Evolutionary conservation across 352 stramenopile genomes (phyloP).

Genomic region (Globisporangium perplexum): DNA sequence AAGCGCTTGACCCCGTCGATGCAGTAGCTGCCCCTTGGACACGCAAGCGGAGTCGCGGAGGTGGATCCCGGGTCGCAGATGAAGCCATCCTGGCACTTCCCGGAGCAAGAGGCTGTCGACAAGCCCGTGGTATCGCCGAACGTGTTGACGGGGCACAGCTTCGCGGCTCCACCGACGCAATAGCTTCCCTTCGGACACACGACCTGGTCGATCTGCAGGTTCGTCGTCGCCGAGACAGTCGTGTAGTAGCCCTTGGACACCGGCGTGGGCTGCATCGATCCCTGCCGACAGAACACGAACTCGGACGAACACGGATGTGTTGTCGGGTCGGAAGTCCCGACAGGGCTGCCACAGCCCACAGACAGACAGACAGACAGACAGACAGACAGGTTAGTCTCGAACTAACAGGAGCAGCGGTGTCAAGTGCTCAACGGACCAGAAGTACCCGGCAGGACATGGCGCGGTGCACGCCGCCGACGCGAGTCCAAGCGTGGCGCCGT

Average conservation of each 20-base stretch:
- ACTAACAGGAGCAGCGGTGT: not conserved
- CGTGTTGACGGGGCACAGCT: slow-evolving; percentile 45
- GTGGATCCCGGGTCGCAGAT: slow-evolving; percentile 40
- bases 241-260: slow-evolving; percentile 50
- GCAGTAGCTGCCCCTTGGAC: slow-evolving; percentile 57
- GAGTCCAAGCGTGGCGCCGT: slow-evolving; percentile 29
- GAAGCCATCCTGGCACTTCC: slow-evolving; percentile 47
- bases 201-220: slow-evolving; percentile 37
- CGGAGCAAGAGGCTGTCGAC: slow-evolving; percentile 33
- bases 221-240: slow-evolving; percentile 16
- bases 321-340: slow-evolving; percentile 33
- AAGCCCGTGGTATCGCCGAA: slow-evolving; percentile 46
- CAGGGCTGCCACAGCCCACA: slow-evolving; percentile 19
- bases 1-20: slow-evolving; percentile 32
- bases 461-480: slow-evolving; percentile 38
- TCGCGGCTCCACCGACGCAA: slow-evolving; percentile 42
- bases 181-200: slow-evolving; percentile 58
- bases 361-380: too few relatives aligned
- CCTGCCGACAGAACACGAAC: slow-evolving; percentile 38
- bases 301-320: slow-evolving; percentile 28
- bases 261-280: slow-evolving; percentile 26
- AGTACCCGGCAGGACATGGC: slow-evolving; percentile 58
- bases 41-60: slow-evolving; percentile 36
- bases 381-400: not conserved
- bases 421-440: slow-evolving; percentile 23